Base-by-base conservation (phyloP, 139 green algal species). In the Tetradesmus lagerheimii region DNA sequence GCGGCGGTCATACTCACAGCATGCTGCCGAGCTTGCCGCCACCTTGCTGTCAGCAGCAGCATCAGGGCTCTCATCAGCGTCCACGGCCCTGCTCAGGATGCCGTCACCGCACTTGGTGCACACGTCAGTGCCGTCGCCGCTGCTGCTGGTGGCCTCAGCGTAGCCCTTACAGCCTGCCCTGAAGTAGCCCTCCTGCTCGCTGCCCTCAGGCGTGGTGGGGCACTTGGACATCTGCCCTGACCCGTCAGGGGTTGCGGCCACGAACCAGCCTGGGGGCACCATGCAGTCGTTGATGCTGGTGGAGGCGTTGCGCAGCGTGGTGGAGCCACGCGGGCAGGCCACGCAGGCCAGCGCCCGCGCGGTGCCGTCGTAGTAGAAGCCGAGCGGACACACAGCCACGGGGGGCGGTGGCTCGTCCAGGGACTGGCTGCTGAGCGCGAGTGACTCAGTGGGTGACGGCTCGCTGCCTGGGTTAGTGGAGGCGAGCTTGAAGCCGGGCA, bases 261-360 rank as follows among this genome's bases (percentile, higher is more conserved):
- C 12, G 41, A 67, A 84, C 23, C 35, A 84, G 78, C 78, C 39
- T 6, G 78, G 78, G 4, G 78, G 78, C 78, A 84, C 78, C 37
- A 84, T 23, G 20, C 78, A 84, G 35, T 84, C 78, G n/a, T 62
- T 31, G 41, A 84, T 20, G 27, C 23, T 41, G 4, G 41, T 66
- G 39, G 78, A 57, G 5, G 23, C 78, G 14, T 37, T 35, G 27
- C 35, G 39, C 23, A 23, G 18, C 9, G 77, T 83, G 78, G 41
- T 62, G 29, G 78, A 84, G 78, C 78, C 78, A 34, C 23, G 0
- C 4, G 39, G 78, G 78, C 78, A 84, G 23, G 2, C 2, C 39
- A 62, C 27, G 39, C 78, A 84, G 27, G 25, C 41, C 12, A 84
- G 39, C 39, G 66, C 4, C 9, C 67, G 78, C 25, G 18, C 18